Conservation (phyloP, 2,329 filamentous ascomycete species). For the Cladorrhinum sp. region DNA sequence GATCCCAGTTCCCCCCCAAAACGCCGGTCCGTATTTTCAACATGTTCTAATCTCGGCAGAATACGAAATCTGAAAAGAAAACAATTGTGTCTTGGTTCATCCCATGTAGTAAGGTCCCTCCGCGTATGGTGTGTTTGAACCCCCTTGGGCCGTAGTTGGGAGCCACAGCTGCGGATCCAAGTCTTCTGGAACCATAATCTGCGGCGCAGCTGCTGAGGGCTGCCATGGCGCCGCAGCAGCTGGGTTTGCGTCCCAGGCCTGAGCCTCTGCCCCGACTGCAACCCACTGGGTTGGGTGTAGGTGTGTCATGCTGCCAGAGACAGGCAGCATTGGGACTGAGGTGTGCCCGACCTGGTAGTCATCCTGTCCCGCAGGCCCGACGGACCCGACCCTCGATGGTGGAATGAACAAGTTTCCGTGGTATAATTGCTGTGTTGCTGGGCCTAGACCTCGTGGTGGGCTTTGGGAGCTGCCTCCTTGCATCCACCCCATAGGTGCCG, state of each 20-base stretch:
- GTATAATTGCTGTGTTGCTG: background rate
- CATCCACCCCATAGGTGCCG: background rate
- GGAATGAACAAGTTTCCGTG: conserved; percentile 1
- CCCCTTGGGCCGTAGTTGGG: background rate
- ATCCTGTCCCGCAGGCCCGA: background rate
- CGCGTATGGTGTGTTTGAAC: background rate
- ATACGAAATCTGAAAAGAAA: background rate
- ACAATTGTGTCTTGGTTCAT: background rate
- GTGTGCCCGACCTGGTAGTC: conserved; percentile 2
- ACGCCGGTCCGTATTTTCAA: background rate
- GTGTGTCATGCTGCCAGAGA: background rate
- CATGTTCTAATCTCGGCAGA: background rate
- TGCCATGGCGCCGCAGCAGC: background rate
- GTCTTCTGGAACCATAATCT: background rate
- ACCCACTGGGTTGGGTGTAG: conserved; percentile 4
- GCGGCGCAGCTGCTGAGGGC: background rate
- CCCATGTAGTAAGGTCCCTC: background rate
- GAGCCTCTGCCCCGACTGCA: background rate
- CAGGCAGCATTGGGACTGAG: background rate
- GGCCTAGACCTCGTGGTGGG: background rate
- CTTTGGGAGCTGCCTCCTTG: background rate
- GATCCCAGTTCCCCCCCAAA: background rate
- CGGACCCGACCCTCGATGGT: conserved; percentile 6
- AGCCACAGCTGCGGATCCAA: background rate
- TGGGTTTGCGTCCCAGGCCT: background rate